Percentiles rank a stretch among this genome's conserved stretches.
phyloP scores from a whole-genome alignment of 371 early-diverging fungal species.

The Synchytrium microbalum region DNA sequence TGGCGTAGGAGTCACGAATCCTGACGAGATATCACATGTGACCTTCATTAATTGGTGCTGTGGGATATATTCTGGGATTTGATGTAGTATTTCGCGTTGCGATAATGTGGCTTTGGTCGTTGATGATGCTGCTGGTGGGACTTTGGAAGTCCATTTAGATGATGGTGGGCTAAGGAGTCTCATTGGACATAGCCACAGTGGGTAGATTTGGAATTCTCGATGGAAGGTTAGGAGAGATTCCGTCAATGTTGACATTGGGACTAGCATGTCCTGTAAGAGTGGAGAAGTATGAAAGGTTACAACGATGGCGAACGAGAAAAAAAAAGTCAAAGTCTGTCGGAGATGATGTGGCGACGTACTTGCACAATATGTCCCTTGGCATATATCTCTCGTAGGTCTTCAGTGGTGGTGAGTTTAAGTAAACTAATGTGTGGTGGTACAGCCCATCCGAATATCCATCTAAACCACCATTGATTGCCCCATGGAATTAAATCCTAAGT shows the following conservation, averaged over 20 bases:
- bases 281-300: not conserved
- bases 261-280: slow-evolving; percentile 28
- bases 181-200: slow-evolving; percentile 38
- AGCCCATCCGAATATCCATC: slow-evolving; percentile 34
- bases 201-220: slow-evolving; percentile 32
- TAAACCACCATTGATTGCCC: slow-evolving; percentile 29
- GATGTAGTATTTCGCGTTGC: too few species aligned
- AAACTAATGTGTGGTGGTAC: slow-evolving; percentile 35
- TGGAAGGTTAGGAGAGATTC: slow-evolving; percentile 29
- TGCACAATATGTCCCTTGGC: slow-evolving; percentile 29
- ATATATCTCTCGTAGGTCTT: slow-evolving; percentile 21
- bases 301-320: not conserved
- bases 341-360: not conserved
- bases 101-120: too few species aligned
- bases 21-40: too few species aligned
- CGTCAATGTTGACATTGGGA: slow-evolving; percentile 27
- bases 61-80: too few species aligned
- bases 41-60: too few species aligned
- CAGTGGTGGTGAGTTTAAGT: slow-evolving; percentile 30
- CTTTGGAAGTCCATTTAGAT: too few species aligned
- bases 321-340: not conserved
- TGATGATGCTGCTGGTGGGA: too few species aligned
- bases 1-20: too few species aligned
- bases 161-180: too few species aligned
- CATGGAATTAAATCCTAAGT: slow-evolving; percentile 33